Base-by-base conservation (phyloP, 306 rosid genomes). In the Trichosanthes cucumerina region DNA sequence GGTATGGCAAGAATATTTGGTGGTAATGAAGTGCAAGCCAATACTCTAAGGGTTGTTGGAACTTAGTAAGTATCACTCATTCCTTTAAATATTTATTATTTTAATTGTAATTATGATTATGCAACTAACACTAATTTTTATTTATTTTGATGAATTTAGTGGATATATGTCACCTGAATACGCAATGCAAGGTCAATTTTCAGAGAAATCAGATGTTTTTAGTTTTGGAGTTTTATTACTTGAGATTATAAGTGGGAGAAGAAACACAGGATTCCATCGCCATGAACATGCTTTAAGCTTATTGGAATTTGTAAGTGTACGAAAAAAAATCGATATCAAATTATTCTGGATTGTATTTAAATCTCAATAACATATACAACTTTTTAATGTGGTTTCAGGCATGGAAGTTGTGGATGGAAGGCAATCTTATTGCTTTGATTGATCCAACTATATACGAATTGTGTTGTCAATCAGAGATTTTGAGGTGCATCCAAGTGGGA, bases 341-440 rank as follows among this genome's bases (percentile, higher is more conserved):
- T 47, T 75, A 24, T 47, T 75, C 65, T 50, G 31, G 28, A 75
- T 19, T 0, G 12, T 36, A 39, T 66, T 4, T 34, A 11, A 72
- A 19, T 66, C 26, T 66, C 0, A 38, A 9, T 66, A 8, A 19
- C 74, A 18, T 18, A 10, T 4, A 66, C 14, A 19, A 43, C 9
- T 3, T 15, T 26, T 24, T 6, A 19, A 36, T 8, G 12, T 39
- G 31, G 12, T 24, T 44, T 71, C 65, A 75, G 79, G 64, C 65
- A 34, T 75, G 79, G 64, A 75, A 75, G 43, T 54, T 75, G n/a
- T 75, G 79, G 79, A 33, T 4, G 31, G 79, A 75, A 50, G 66
- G 34, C 19, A 53, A 75, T 34, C 23, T 54, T 16, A 54, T 34
- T 14, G 18, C 47, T 9, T 75, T 75, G 46, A 54, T 54, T 26